Evolutionary conservation across 768 basidiomycete genomes (phyloP), one percentile per base, ranked within the genome.

Genomic region (Gymnopilus dilepis): DNA sequence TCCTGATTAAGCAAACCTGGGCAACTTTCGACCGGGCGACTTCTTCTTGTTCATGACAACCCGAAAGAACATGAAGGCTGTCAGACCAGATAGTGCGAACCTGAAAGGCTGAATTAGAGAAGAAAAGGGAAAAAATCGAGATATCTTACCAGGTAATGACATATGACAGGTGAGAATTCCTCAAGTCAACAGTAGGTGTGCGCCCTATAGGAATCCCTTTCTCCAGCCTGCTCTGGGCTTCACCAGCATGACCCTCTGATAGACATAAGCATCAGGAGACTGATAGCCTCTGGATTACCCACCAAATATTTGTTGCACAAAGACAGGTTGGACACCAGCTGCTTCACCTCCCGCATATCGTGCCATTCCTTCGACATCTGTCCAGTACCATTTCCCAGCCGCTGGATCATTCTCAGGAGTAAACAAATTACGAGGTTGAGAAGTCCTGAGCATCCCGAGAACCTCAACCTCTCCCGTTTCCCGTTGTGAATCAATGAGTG

Each of bases 111-210:
- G 13, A 60, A 19, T 57, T 22, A 37, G 34, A 62, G 45, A 13
- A 40, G 22, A 38, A 7, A 55, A 31, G 56, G 50, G 19, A 5
- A 21, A 24, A 56, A 47, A 59, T 34, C 59, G 22, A 52, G 33
- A 40, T 51, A 34, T 70, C 82, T 34, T 71, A 95, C 97, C 97
- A 99, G 11, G 96, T 99, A 13, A 91, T 84, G 4, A 97, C 94
- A 76, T 99, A 99, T 11, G 94, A 95, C 6, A 93, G 82, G 77
- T 99, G 97, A 37, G 94, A 86, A 74, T 99, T 99, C 50, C 97
- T 84, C 45, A 99, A 77, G 68, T 98, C 94, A 24, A 98, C 87
- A 2, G 86, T 85, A 3, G 94, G 85, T 22, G 89, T 74, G 52
- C 94, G 86, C 41, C 97, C 97, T 47, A 99, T 78, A 2, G 97